Evolutionary conservation across 805 yeast species (phyloP).

Genomic region (Lachancea fermentati): DNA sequence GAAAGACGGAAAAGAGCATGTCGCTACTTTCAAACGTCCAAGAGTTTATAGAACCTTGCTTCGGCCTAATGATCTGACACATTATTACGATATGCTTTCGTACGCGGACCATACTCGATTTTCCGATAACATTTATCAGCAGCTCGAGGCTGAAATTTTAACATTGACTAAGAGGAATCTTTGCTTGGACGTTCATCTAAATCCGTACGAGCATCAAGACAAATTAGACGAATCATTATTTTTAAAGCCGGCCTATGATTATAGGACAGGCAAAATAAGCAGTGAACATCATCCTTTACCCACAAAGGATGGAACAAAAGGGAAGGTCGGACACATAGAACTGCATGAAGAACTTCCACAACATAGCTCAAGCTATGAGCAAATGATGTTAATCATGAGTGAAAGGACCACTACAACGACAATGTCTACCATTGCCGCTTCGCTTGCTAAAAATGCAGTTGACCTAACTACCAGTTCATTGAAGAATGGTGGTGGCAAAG

Average conservation of each 20-base stretch:
- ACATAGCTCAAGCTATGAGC: conserved; percentile 82
- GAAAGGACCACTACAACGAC: conserved; percentile 39
- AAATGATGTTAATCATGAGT: conserved; percentile 69
- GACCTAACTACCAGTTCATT: conserved; percentile 13
- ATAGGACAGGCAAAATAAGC: conserved; percentile 26
- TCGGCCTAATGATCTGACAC: conserved; percentile 72
- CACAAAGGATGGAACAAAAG: conserved; percentile 33
- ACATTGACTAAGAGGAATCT: conserved; percentile 73
- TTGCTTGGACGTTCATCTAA: conserved; percentile 65
- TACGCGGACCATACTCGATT: conserved; percentile 79
- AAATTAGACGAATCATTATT: conserved; percentile 24
- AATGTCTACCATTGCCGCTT: conserved; percentile 36
- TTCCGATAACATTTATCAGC: conserved; percentile 71
- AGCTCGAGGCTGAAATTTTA: conserved; percentile 83
- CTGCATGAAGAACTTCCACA: conserved; percentile 69
- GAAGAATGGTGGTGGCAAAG: conserved; percentile 9
- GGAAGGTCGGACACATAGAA: conserved; percentile 40
- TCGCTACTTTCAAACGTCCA: conserved; percentile 42
- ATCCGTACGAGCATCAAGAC: conserved; percentile 52
- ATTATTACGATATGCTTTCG: conserved; percentile 78
- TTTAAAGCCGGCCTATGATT: conserved; percentile 42
- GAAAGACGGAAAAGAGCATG: conserved; percentile 7
- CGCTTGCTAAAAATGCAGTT: conserved; percentile 29
- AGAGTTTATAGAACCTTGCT: conserved; percentile 72
- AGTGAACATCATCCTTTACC: conserved; percentile 40